Evolutionary conservation across 1,284 basidiomycete genomes (phyloP).

Genomic region (Ustilago cynodontis): DNA sequence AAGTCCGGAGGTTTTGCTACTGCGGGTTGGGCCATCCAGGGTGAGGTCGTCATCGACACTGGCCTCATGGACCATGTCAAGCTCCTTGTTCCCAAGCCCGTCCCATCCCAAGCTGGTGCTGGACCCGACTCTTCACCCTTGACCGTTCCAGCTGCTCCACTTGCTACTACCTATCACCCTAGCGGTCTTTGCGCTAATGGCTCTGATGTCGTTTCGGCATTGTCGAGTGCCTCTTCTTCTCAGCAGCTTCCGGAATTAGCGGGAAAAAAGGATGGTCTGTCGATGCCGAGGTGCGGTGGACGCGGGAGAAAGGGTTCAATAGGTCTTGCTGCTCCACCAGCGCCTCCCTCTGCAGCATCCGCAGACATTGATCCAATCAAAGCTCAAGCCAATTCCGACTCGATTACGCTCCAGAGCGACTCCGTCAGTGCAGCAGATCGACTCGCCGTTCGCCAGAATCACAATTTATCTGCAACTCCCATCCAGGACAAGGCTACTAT

Average conservation of each 20-base stretch:
- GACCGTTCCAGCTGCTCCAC: slow-evolving; percentile 28
- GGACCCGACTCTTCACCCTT: slow-evolving; percentile 30
- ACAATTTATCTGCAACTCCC: slow-evolving; percentile 8
- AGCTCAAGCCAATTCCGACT: slow-evolving; percentile 10
- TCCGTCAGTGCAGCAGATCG: slow-evolving; percentile 26
- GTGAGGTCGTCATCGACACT: slow-evolving; percentile 85
- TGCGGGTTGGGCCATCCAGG: slow-evolving; percentile 85
- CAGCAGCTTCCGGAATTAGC: slow-evolving; percentile 6
- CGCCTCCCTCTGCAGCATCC: slow-evolving; percentile 8
- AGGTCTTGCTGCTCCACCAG: neutral
- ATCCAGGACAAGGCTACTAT: slow-evolving; percentile 22
- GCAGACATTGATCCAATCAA: slow-evolving; percentile 26
- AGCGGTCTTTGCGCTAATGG: slow-evolving; percentile 19
- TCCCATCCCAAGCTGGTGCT: neutral
- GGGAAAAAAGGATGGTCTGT: no score
- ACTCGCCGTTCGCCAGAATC: slow-evolving; percentile 16
- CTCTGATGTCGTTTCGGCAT: slow-evolving; percentile 7
- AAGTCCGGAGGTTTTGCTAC: slow-evolving; percentile 90
- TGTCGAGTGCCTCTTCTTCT: slow-evolving; percentile 9
- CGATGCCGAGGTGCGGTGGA: no score
- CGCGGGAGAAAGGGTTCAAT: no score
- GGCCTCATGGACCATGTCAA: slow-evolving; percentile 76
- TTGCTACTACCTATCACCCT: slow-evolving; percentile 19
- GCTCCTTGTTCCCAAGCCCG: slow-evolving; percentile 74
- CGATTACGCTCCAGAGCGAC: slow-evolving; percentile 24